phyloP scores from a whole-genome alignment of 257 asterid species.

The Lantana camara region DNA sequence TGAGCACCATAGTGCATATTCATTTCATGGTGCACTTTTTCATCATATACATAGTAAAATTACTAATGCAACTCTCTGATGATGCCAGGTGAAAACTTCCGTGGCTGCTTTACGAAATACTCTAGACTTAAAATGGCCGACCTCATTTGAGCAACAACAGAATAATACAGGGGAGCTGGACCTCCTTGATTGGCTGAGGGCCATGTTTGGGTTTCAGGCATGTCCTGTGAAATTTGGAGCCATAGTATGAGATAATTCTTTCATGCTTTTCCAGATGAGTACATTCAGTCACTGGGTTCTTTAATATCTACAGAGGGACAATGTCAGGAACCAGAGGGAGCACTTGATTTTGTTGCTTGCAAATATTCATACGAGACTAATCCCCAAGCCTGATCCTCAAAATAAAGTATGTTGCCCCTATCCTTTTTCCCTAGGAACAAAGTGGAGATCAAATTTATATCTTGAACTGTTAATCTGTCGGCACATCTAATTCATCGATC shows the following conservation, averaged over 20 bases:
- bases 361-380: constrained; percentile 67
- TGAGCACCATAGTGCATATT: too few relatives aligned
- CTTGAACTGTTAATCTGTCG: neutral
- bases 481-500: neutral
- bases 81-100: constrained; percentile 70
- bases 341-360: constrained; percentile 68
- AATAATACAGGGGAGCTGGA: constrained; percentile 73
- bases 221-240: constrained; percentile 34
- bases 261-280: constrained; percentile 14
- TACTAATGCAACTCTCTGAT: constrained; percentile 16
- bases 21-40: neutral
- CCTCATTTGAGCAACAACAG: constrained; percentile 67
- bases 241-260: constrained; percentile 22
- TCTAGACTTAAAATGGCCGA: constrained; percentile 61
- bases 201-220: constrained; percentile 88
- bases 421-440: constrained; percentile 17
- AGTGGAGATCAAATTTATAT: neutral
- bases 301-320: constrained; percentile 62
- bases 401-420: constrained; percentile 47
- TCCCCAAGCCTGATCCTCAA: constrained; percentile 72
- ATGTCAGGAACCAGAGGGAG: constrained; percentile 82
- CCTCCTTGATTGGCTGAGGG: constrained; percentile 84
- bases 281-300: constrained; percentile 19
- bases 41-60: constrained; percentile 1
- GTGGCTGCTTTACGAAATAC: constrained; percentile 65